Evolutionary conservation across 139 green algal genomes (phyloP).

Genomic region (Picochlorum sp.): DNA sequence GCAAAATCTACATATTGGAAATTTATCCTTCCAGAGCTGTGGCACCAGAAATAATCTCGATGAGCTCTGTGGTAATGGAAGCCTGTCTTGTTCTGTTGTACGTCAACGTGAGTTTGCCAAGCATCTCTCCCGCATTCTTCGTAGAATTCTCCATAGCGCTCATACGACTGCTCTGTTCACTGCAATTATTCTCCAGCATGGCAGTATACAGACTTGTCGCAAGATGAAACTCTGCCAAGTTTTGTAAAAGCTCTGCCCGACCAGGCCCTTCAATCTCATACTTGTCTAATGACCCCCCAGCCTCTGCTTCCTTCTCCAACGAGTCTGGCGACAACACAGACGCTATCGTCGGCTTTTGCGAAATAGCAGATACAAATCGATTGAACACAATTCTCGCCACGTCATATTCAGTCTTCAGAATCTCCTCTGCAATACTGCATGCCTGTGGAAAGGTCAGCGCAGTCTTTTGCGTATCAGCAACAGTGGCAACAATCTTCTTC

Average conservation of each 20-base stretch:
- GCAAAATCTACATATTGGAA: background rate
- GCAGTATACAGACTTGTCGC: conserved; percentile 88
- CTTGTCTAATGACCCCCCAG: conserved; percentile 68
- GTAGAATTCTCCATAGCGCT: conserved; percentile 96
- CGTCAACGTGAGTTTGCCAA: conserved; percentile 84
- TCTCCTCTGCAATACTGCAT: conserved; percentile 72
- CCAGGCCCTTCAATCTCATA: conserved; percentile 95
- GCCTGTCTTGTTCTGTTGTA: conserved; percentile 86
- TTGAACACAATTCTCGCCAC: conserved; percentile 84
- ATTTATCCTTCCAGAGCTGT: conserved; percentile 49
- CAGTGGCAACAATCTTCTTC: conserved; percentile 33
- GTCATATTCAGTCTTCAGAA: conserved; percentile 81
- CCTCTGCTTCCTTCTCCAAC: conserved; percentile 66
- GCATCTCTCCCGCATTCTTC: conserved; percentile 94
- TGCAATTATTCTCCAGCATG: conserved; percentile 94
- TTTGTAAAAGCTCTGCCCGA: conserved; percentile 69
- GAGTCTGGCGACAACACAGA: conserved; percentile 83
- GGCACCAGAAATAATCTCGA: conserved; percentile 96
- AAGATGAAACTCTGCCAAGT: conserved; percentile 96
- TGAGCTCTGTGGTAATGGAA: conserved; percentile 96
- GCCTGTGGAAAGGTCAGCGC: conserved; percentile 66
- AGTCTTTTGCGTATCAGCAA: conserved; percentile 62
- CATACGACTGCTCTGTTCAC: conserved; percentile 93
- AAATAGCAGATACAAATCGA: conserved; percentile 83
- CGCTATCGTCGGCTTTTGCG: conserved; percentile 88